Percentiles rank a stretch among this genome's conserved stretches.
Evolutionary conservation across 2,329 filamentous ascomycete species (phyloP).

Genomic region (Sclerotinia glacialis): DNA sequence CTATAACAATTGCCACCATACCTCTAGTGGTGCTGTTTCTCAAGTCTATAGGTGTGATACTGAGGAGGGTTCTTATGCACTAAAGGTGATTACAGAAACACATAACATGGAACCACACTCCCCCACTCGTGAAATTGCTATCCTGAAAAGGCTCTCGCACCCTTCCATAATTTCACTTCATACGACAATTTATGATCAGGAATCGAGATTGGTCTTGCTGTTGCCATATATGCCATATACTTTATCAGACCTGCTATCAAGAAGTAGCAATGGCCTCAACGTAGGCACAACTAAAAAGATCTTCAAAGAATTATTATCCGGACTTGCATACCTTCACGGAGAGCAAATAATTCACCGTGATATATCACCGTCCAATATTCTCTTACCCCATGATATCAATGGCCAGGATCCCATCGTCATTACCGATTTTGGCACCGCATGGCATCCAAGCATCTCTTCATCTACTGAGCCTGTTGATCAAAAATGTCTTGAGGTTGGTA

Average conservation of each 20-base stretch:
- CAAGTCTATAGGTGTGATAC: constrained; percentile 67
- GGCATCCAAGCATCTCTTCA: constrained; percentile 58
- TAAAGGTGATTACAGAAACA: constrained; percentile 82
- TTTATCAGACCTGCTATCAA: constrained; percentile 64
- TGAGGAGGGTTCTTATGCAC: constrained; percentile 50
- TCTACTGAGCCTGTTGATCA: constrained; percentile 58
- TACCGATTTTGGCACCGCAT: constrained; percentile 90
- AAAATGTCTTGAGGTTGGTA: constrained; percentile 92
- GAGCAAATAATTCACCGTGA: constrained; percentile 86
- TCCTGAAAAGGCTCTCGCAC: constrained; percentile 60
- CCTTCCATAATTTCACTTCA: constrained; percentile 65
- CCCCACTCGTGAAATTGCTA: constrained; percentile 72
- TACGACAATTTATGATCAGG: constrained; percentile 69
- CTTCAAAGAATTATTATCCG: constrained; percentile 67
- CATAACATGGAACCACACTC: constrained; percentile 77
- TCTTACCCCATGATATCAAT: constrained; percentile 55
- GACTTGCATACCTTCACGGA: constrained; percentile 67
- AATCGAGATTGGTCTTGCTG: constrained; percentile 70
- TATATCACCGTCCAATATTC: constrained; percentile 86
- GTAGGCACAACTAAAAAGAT: constrained; percentile 39
- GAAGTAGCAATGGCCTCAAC: constrained; percentile 41
- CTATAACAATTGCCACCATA: constrained; percentile 52
- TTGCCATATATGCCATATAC: constrained; percentile 82
- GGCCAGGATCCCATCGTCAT: constrained; percentile 70
- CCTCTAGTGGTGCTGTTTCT: constrained; percentile 73